Evolutionary conservation across 306 rosid species (phyloP), one percentile per base, ranked within the genome.

Genomic region (Senna siamea): DNA sequence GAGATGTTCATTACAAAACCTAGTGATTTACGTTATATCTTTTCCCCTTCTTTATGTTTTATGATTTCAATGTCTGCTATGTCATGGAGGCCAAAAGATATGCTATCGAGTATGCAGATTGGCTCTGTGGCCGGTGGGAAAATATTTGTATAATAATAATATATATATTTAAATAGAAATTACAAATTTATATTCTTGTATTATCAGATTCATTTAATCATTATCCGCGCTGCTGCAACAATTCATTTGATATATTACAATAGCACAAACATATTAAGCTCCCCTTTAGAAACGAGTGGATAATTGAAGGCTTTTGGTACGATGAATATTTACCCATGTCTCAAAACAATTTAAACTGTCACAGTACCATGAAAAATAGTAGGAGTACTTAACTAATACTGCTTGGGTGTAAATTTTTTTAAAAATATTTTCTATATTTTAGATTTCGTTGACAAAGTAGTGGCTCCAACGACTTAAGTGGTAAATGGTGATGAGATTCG

Each of bases 11-110:
- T 41, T 60, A 9, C 67, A 69, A 43, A 60, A 57, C 51, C 54
- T 51, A 41, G 61, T 50, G 72, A 68, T 52, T 67, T 61, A 34
- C 43, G 80, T 26, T 37, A 70, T 19, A 57, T 44, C 6, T 23
- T 4, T 19, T 60, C 32, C 74, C 15, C 53, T 15, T 48, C 35
- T 70, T 22, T 12, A 6, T 23, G 32, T 30, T 37, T 11, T 30
- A 18, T 53, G 67, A 71, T 41, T 66, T 72, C 23, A 15, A 34
- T 55, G 58, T 64, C 69, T 64, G 58, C 64, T 71, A 15, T 72
- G 40, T 63, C 32, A 8, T 43, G 74, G 62, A 38, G 64, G 32
- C 50, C 57, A 4, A 14, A 66, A 52, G 28, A 50, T 56, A 74
- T 66, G 47, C 28, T 32, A 48, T 44, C 44, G 20, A 54, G 9